Evolutionary conservation across 2,329 filamentous ascomycete genomes (phyloP).

Genomic region (Fusarium nematophilum): DNA sequence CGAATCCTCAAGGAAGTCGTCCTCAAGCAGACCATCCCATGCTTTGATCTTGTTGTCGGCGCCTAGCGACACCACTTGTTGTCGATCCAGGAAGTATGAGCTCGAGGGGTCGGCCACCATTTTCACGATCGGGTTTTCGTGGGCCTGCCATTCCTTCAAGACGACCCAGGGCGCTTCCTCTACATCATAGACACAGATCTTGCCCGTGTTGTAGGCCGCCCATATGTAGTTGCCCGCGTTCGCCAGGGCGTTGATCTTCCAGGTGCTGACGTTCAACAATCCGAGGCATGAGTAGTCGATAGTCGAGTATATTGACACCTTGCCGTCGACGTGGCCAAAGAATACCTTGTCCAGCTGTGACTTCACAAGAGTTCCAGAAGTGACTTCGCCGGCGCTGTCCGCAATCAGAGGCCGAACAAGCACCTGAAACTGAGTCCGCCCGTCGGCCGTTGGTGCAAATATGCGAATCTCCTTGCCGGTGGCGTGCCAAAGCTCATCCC

Average conservation of each 20-base stretch:
- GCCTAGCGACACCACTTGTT: conserved; percentile 88
- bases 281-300: conserved; percentile 81
- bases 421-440: conserved; percentile 78
- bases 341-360: conserved; percentile 83
- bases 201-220: conserved; percentile 95
- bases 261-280: conserved; percentile 87
- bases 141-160: conserved; percentile 94
- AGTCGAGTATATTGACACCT: conserved; percentile 91
- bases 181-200: conserved; percentile 92
- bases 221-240: conserved; percentile 87
- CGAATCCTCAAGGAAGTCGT: conserved; percentile 91
- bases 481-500: conserved; percentile 87
- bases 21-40: conserved; percentile 94
- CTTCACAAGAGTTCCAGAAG: conserved; percentile 80
- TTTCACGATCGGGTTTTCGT: conserved; percentile 83
- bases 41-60: conserved; percentile 85
- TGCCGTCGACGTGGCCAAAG: conserved; percentile 92
- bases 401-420: conserved; percentile 76
- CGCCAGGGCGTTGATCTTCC: conserved; percentile 91
- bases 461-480: conserved; percentile 88
- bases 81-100: conserved; percentile 84
- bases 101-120: conserved; percentile 83
- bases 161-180: conserved; percentile 85
- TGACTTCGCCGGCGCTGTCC: conserved; percentile 85
- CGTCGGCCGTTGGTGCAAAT: conserved; percentile 78